Evolutionary conservation across 768 basidiomycete species (phyloP), one percentile per base, ranked within the genome.

Genomic region (Tricholoma bakamatsutake): DNA sequence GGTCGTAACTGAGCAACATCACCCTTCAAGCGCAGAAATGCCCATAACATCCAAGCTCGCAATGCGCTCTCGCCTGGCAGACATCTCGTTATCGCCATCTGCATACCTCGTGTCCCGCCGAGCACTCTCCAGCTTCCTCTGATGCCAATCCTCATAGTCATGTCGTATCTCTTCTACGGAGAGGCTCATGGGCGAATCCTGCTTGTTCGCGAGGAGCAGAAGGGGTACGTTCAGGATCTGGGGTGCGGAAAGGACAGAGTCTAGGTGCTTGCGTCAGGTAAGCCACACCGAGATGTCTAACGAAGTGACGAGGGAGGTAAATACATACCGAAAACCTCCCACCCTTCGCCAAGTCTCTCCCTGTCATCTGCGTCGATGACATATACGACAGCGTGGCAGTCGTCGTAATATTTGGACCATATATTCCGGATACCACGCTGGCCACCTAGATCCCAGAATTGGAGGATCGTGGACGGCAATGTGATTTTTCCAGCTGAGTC

Each of bases 401-500:
- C 94, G 54, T 92, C 88, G 68, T 96, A 98, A 71, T 99, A 99
- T 54, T 82, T 78, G 57, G 87, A 84, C 95, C 96, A 98, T 61
- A 99, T 96, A 34, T 85, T 87, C 28, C 96, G 81, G 39, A 99
- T 96, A 21, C 95, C 93, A 1, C 88, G 77, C 67, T 98, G 96
- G 0, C 96, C 96, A 10, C 97, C 96, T 9, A 99, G 78, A 66
- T 99, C 97, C 85, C 93, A 97, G 78, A 98, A 98, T 66, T 93
- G 91, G 27, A 98, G 82, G 28, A 96, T 88, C 0, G 93, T 94
- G 0, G 94, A 96, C 0, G 97, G 93, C 4, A 99, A 79, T 0
- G 85, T 86, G 57, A 98, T 94, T 67, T 91, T 92, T 37, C 96
- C 97, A 69, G 90, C 96, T 97, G 21, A 43, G 63, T 13, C 35